Percentiles rank a stretch among this genome's conserved stretches.
These are phyloP conservation scores for Bryoerythrophyllum caledonicum DNA, from an alignment of 225 moss, liverwort and hornwort species.

Conservation along the genomic window DNA sequence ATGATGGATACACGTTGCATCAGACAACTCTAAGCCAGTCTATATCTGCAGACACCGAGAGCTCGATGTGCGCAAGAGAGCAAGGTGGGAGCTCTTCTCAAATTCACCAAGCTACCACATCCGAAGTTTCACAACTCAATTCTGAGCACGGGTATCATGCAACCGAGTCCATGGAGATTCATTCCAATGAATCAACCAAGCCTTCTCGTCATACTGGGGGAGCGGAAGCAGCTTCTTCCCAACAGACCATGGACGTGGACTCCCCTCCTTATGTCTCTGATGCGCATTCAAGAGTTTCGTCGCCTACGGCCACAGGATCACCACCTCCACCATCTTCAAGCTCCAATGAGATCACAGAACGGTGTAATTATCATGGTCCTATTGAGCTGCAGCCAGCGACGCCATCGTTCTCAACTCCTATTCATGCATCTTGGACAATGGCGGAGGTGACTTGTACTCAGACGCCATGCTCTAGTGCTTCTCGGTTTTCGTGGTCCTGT, in stretches of 20 bases:
- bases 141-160: slow-evolving; percentile 20
- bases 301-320: slow-evolving; percentile 16
- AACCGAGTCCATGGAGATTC: background rate
- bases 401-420: slow-evolving; percentile 14
- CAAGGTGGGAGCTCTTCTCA: background rate
- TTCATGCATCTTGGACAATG: slow-evolving; percentile 23
- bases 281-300: slow-evolving; percentile 27
- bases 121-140: background rate
- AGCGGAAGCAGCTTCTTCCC: background rate
- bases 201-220: background rate
- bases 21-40: background rate
- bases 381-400: slow-evolving; percentile 6
- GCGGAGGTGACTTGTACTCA: slow-evolving; percentile 29
- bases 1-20: slow-evolving; percentile 14
- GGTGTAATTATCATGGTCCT: background rate
- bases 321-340: slow-evolving; percentile 27
- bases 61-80: background rate
- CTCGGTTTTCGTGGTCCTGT: slow-evolving; percentile 28
- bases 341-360: slow-evolving; percentile 14
- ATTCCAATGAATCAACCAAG: background rate
- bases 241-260: slow-evolving; percentile 10
- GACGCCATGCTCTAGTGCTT: slow-evolving; percentile 21
- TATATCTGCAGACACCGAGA: background rate
- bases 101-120: slow-evolving; percentile 3
- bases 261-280: background rate